Base-by-base conservation (phyloP, 2,329 filamentous ascomycete genomes). In the Neonectria punicea region DNA sequence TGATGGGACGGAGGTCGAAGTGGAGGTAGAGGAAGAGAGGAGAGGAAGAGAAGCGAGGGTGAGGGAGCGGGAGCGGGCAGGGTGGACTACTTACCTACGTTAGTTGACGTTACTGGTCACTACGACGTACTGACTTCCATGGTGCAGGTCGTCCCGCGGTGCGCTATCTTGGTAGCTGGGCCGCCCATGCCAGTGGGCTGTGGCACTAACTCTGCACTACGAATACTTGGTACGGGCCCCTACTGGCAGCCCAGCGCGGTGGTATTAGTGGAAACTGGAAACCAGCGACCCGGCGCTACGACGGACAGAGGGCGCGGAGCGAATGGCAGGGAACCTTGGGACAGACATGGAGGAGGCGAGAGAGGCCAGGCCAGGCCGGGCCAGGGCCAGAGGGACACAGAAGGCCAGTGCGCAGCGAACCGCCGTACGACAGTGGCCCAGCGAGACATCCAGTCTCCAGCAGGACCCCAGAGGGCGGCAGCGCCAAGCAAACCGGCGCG, bases 221-320 rank as follows among this genome's bases (percentile, higher is more conserved):
- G 49, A 32, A 32, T 50, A 18, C 36, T 39, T 39, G 36, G 36
- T 39, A 39, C 36, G 36, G 36, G 36, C 7, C 36, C 36, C 14
- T 39, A 39, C 36, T 39, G 36, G 36, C 16, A 39, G 61, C 56
- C 61, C 71, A 67, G 68, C 53, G 62, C 73, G 68, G 68, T 73
- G 71, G 71, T 73, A 73, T 66, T 54, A 67, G 71, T 73, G 71
- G 71, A 51, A 62, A 70, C 63, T 51, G 49, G 49, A 51, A 36
- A 36, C 71, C 55, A 67, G 72, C 67, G 68, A 65, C 71, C 72
- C 70, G 71, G 71, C 65, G 70, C 65, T 70, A 63, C 65, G 63
- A 63, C 67, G 67, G 59, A 64, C 61, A 64, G 69, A 70, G 64
- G 57, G 64, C 30, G 61, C 60, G 58, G 61, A 70, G 61, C 71